These are phyloP conservation scores for Trichoderma cornu-damae DNA, from an alignment of 2,329 filamentous ascomycete genomes.

Conservation along the genomic window DNA sequence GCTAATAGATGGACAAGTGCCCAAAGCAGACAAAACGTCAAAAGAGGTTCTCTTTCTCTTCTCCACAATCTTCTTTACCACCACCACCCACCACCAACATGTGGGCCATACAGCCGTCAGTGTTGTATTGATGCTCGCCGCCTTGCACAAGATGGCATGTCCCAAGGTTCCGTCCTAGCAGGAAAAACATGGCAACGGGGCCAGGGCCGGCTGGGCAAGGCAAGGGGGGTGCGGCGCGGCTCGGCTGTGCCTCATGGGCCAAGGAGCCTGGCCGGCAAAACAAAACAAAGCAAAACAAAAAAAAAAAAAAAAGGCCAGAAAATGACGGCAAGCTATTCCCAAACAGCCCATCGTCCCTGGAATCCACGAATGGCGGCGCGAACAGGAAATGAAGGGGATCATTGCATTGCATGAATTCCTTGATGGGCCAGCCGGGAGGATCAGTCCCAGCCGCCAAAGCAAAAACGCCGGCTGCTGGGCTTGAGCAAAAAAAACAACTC, in stretches of 20 bases:
- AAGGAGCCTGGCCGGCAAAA: conserved; percentile 3
- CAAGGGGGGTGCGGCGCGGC: not conserved
- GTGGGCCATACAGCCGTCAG: conserved; percentile 6
- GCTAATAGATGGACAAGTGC: not conserved
- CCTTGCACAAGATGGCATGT: conserved; percentile 6
- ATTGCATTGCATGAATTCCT: conserved; percentile 19
- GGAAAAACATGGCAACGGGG: not conserved
- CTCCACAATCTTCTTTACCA: conserved; percentile 1
- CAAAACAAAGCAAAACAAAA: too few species aligned
- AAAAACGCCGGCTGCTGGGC: not conserved
- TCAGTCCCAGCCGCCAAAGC: not conserved
- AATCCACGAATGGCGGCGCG: not conserved
- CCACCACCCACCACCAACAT: not conserved
- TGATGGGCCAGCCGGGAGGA: not conserved
- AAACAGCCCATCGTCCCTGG: not conserved
- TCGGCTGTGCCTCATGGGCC: not conserved
- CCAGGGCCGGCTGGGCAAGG: not conserved
- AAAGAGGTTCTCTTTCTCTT: not conserved
- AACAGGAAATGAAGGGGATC: conserved; percentile 19
- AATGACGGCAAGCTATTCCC: conserved; percentile 13
- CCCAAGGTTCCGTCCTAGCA: not conserved
- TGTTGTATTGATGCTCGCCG: conserved; percentile 6
- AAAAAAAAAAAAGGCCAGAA: not conserved
- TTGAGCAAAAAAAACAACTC: not conserved
- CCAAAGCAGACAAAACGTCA: not conserved